Base-by-base conservation (phyloP, 2,329 filamentous ascomycete species). In the Leptoxyphium fumago region DNA sequence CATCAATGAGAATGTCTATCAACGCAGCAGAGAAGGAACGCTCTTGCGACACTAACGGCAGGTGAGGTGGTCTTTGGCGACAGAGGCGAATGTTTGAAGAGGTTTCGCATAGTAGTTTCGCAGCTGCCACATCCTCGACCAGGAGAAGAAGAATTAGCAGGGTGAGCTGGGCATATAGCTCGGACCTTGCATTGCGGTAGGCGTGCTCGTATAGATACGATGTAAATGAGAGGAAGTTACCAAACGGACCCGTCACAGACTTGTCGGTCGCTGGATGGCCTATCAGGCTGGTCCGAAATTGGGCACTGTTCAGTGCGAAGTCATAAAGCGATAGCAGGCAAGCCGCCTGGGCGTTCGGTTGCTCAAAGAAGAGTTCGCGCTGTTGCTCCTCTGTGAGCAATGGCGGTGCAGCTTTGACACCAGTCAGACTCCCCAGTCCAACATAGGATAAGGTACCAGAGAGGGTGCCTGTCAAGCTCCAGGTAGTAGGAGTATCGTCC, bases 121-220 rank as follows among this genome's bases (percentile, higher is more conserved):
- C 86, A 13, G 93, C 70, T 8, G 77, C 67, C 29, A 82, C 75
- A 59, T 98, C 89, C 63, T 96, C 89, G 43, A 94, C 77, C 2
- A 98, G 68, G 17, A 94, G 77, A 17, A 88, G 83, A 45, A 96
- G 70, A 9, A 87, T 82, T 66, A 94, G 82, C 13, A 96, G 73
- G 54, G 81, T 88, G 18, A 94, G 72, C 54, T 93, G 81, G 2
- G 85, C 80, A 62, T 98, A 98, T 48, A 84, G 73, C 1, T 84
- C 77, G 10, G 84, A 78, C 49, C 91, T 76, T 28, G 72, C 62
- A 2, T 86, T 93, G 15, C 91, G 77, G 62, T 95, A 83, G 2
- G 91, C 88, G 64, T 98, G 89, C 54, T 95, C 88, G 41, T 94
- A 75, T 29, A 96, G 74, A 63, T 98, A 98, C 2, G 89, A 96